These are phyloP conservation scores for Lumnitzera racemosa DNA, from an alignment of 345 rosid genomes.

Conservation along the genomic window DNA sequence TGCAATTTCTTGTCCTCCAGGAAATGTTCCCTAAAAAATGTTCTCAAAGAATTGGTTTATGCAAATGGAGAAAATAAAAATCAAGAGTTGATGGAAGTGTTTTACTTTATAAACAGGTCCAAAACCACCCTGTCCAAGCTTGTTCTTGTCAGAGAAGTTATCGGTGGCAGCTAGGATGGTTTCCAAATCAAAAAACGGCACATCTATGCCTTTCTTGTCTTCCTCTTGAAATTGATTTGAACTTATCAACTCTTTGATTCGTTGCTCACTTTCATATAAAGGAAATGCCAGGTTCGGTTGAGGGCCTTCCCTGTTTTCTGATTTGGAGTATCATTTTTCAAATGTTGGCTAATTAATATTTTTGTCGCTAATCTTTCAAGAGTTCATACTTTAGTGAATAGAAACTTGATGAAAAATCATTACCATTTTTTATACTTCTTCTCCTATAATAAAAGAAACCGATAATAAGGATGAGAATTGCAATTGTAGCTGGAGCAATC, in stretches of 20 bases:
- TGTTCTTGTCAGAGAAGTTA: slow-evolving; percentile 36
- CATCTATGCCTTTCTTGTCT: slow-evolving; percentile 32
- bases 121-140: slow-evolving; percentile 53
- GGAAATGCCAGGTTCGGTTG: slow-evolving; percentile 8
- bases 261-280: slow-evolving; percentile 21
- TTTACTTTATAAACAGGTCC: slow-evolving; percentile 61
- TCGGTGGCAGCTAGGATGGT: slow-evolving; percentile 38
- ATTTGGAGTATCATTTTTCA: slow-evolving; percentile 1
- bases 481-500: too few relatives aligned
- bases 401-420: too few relatives aligned
- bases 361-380: not conserved
- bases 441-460: too few relatives aligned
- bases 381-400: not conserved
- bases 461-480: too few relatives aligned
- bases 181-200: slow-evolving; percentile 32
- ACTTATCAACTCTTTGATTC: slow-evolving; percentile 23
- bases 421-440: too few relatives aligned
- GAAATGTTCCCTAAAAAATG: slow-evolving; percentile 28
- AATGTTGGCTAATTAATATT: not conserved
- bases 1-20: slow-evolving; percentile 46
- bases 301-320: slow-evolving; percentile 12
- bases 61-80: not conserved
- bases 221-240: slow-evolving; percentile 19
- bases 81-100: not conserved
- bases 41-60: too few relatives aligned